These are phyloP conservation scores for Psilocybe tampanensis DNA, from an alignment of 768 basidiomycete species.

Conservation along the genomic window DNA sequence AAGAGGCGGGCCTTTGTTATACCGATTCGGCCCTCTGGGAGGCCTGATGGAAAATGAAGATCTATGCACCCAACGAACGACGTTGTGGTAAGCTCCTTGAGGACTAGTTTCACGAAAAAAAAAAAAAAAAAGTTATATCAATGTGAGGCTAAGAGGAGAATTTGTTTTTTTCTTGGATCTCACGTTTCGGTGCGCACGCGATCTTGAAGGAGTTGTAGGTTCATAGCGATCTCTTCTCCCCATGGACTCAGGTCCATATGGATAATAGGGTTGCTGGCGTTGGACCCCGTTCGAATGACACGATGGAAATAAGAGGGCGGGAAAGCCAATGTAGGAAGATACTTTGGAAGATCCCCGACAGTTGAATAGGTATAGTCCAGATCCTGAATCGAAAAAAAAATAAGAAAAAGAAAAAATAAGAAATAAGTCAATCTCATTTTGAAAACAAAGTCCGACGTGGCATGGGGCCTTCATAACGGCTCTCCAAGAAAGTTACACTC, in stretches of 20 bases:
- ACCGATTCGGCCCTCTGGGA: constrained; percentile 33
- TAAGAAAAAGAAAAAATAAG: too few species aligned
- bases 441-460: constrained; percentile 4
- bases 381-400: constrained; percentile 60
- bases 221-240: constrained; percentile 75
- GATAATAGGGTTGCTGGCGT: constrained; percentile 58
- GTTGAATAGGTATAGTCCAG: constrained; percentile 81
- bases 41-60: constrained; percentile 74
- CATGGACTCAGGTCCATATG: constrained; percentile 79
- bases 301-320: constrained; percentile 90
- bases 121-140: constrained; percentile 8
- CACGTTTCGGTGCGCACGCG: constrained; percentile 80
- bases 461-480: constrained; percentile 7
- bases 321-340: constrained; percentile 79
- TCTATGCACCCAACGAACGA: constrained; percentile 85
- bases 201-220: constrained; percentile 78
- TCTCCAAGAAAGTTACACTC: constrained; percentile 31
- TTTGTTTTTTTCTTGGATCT: constrained; percentile 32
- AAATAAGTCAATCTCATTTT: constrained; percentile 15
- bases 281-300: constrained; percentile 67
- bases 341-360: constrained; percentile 77
- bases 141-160: constrained; percentile 4
- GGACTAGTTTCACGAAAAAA: constrained; percentile 49
- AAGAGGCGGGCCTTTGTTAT: constrained; percentile 24
- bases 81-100: constrained; percentile 77